phyloP scores from a whole-genome alignment of 2,329 filamentous ascomycete species.

The Calcarisporium arbuscula region DNA sequence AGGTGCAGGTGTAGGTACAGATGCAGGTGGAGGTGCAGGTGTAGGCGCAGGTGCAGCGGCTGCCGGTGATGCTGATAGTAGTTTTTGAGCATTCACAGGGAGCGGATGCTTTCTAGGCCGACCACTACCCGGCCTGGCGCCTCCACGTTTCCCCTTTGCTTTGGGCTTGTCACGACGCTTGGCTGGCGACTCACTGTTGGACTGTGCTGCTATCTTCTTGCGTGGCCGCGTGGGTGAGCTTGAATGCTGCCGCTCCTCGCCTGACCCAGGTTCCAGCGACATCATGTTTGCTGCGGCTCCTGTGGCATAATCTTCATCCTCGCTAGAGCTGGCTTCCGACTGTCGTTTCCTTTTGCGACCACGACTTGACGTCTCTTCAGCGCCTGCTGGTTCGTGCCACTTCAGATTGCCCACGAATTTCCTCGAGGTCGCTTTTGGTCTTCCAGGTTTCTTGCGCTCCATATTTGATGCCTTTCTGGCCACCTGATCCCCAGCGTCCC shows the following conservation, averaged over 20 bases:
- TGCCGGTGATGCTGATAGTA: too few species aligned
- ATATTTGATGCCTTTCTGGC: conserved; percentile 16
- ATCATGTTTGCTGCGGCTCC: conserved; percentile 15
- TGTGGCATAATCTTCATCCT: conserved; percentile 22
- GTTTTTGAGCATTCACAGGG: conserved; percentile 6
- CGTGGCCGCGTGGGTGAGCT: conserved; percentile 18
- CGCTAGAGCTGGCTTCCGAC: conserved; percentile 19
- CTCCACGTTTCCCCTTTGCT: conserved; percentile 28
- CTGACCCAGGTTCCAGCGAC: conserved; percentile 16
- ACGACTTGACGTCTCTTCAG: conserved; percentile 4
- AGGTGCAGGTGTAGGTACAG: too few species aligned
- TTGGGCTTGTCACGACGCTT: conserved; percentile 19
- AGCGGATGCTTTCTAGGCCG: conserved; percentile 32
- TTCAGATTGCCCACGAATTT: too few species aligned
- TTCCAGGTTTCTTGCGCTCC: conserved; percentile 16
- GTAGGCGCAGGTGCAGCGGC: too few species aligned
- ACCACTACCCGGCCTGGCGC: conserved; percentile 31
- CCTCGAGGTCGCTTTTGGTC: conserved; percentile 10
- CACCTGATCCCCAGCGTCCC: conserved; percentile 12
- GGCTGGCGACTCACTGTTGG: conserved; percentile 7
- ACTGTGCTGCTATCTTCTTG: conserved; percentile 12
- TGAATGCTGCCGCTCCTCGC: conserved; percentile 16
- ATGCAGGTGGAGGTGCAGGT: too few species aligned
- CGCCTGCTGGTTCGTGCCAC: neutral
- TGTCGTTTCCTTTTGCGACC: conserved; percentile 23